Percentiles rank a stretch among this genome's conserved stretches.
These are phyloP conservation scores for Morella rubra DNA, from an alignment of 306 rosid genomes.

Conservation along the genomic window DNA sequence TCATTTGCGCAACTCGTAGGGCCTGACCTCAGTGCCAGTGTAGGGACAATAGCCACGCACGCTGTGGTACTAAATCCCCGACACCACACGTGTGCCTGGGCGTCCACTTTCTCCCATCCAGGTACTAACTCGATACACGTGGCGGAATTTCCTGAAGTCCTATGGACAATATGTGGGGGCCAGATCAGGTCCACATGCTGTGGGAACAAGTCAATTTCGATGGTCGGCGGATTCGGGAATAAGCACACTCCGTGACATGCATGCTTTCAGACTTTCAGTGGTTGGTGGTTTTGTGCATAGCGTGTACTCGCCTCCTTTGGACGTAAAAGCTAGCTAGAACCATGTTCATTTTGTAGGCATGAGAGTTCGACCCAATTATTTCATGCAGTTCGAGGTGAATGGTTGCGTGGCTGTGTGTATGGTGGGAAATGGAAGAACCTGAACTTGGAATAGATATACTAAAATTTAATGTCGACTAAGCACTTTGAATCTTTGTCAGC, in stretches of 20 bases:
- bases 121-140: slow-evolving; percentile 9
- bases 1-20: not conserved
- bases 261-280: not conserved
- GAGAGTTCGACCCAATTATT: not conserved
- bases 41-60: slow-evolving; percentile 36
- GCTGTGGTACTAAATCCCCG: slow-evolving; percentile 28
- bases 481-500: slow-evolving; percentile 30
- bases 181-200: slow-evolving; percentile 13
- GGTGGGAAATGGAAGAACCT: not conserved
- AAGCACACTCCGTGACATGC: not conserved
- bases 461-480: not conserved
- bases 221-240: not conserved
- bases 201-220: not conserved
- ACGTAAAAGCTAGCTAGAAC: not conserved
- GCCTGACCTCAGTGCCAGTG: slow-evolving; percentile 2
- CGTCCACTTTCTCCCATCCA: slow-evolving; percentile 1
- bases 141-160: slow-evolving; percentile 15
- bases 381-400: not conserved
- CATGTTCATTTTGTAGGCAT: not conserved
- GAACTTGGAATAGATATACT: not conserved
- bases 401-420: not conserved
- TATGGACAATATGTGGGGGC: slow-evolving; percentile 26
- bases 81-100: slow-evolving; percentile 45
- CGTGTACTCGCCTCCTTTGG: not conserved
- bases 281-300: not conserved